Evolutionary conservation across 164 flowering plant genomes (phyloP), one percentile per base, ranked within the genome.

Genomic region (Umbellularia californica): DNA sequence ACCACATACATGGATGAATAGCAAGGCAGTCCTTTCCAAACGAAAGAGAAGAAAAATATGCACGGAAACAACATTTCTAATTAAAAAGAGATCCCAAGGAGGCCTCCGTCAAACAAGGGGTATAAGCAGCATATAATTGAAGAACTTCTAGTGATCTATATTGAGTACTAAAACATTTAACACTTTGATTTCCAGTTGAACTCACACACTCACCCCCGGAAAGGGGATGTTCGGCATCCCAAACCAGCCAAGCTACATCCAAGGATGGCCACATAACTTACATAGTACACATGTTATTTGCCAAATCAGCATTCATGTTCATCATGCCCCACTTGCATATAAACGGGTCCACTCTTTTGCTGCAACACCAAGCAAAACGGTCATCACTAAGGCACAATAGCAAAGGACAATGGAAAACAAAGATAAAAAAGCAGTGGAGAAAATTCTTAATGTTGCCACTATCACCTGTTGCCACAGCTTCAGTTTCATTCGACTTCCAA

Each of bases 381-480:
- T 9, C 15, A 5, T 1, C 11, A 13, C 35, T 7, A 55, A 27
- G 58, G n/a, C 62, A 17, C 65, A 72, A 28, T 17, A 72, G 11
- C 14, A 17, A 28, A 58, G 22, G 19, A 33, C n/a, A 70, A 70
- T 0, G 41, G 19, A 10, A 15, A 24, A 52, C 28, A 50, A 19
- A 55, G 11, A 12, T 13, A 1, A 24, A 52, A 28, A 27, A 4
- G 23, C 33, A 51, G 28, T 17, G 55, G 5, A 27, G 47, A 63
- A 25, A 65, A 22, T 25, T 28, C 68, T 23, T 52, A 14, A 22
- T 5, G 19, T n/a, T 2, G 23, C 5, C 30, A 52, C 11, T 10
- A 1, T 23, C 82, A 91, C 98, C 98, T 79, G 98, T 95, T 84
- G 93, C 98, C 72, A 93, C 98, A 47, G 98, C 98, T 82, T 94